phyloP scores from a whole-genome alignment of 2,329 filamentous ascomycete genomes.

The Ophiostoma tasmaniense region DNA sequence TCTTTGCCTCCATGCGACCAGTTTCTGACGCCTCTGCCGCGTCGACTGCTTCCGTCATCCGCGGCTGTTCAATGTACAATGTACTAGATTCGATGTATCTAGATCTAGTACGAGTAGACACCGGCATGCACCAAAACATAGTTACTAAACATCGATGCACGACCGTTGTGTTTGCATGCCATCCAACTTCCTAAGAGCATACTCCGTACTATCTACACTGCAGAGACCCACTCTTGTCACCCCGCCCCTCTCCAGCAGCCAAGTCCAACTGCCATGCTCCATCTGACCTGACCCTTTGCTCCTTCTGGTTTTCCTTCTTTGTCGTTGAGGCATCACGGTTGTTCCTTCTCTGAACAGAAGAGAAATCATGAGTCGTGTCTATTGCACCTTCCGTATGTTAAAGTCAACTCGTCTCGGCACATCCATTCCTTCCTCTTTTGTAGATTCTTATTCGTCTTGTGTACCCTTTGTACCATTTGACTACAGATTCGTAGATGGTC shows the following conservation, averaged over 20 bases:
- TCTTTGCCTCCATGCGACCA: too few species aligned
- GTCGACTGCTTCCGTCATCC: neutral
- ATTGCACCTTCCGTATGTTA: neutral
- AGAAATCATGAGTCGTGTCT: neutral
- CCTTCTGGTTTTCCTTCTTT: too few species aligned
- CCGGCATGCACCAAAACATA: neutral
- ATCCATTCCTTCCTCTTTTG: too few species aligned
- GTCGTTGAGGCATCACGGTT: too few species aligned
- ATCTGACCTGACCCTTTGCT: neutral
- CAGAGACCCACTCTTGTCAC: neutral
- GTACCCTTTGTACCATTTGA: too few species aligned
- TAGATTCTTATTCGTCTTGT: too few species aligned
- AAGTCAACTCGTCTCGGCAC: too few species aligned
- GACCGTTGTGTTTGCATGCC: neutral
- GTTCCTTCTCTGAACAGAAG: neutral
- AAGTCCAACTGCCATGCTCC: neutral
- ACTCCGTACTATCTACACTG: too few species aligned
- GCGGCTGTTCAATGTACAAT: too few species aligned
- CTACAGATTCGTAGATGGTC: neutral
- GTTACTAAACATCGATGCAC: neutral
- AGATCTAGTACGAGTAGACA: neutral
- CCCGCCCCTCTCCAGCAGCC: neutral
- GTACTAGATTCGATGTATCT: too few species aligned
- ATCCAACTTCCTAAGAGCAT: neutral
- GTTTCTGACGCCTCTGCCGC: too few species aligned